phyloP scores from a whole-genome alignment of 2,329 filamentous ascomycete species.

The Cercospora janseana region DNA sequence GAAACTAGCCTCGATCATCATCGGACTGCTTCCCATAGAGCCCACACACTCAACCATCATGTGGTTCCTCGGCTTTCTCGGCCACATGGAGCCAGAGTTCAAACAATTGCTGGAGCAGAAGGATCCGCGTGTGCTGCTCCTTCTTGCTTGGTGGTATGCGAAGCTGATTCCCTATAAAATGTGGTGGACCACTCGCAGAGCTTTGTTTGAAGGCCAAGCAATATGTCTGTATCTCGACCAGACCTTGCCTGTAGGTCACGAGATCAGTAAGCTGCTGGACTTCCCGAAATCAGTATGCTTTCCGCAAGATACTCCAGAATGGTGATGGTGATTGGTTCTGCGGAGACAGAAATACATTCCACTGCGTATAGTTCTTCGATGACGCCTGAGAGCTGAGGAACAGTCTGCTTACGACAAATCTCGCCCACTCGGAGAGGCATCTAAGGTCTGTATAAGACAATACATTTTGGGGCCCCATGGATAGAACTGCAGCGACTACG shows the following conservation, averaged over 20 bases:
- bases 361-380: too few relatives aligned
- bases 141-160: conserved; percentile 58
- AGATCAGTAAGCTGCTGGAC: conserved; percentile 16
- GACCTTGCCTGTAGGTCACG: conserved; percentile 12
- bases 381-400: too few relatives aligned
- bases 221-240: conserved; percentile 48
- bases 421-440: too few relatives aligned
- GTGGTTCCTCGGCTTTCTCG: conserved; percentile 50
- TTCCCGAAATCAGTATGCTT: conserved; percentile 19
- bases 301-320: not conserved
- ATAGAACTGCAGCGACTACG: too few relatives aligned
- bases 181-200: conserved; percentile 53
- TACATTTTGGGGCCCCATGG: too few relatives aligned
- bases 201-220: conserved; percentile 51
- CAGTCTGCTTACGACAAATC: too few relatives aligned
- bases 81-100: conserved; percentile 47
- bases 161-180: conserved; percentile 45
- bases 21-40: conserved; percentile 40
- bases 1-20: conserved; percentile 34
- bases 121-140: conserved; percentile 54
- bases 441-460: too few relatives aligned
- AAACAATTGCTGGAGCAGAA: conserved; percentile 49
- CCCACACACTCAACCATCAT: conserved; percentile 45
- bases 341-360: too few relatives aligned
- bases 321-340: too few relatives aligned